These are phyloP conservation scores for Fusarium caatingaense DNA, from an alignment of 2,329 filamentous ascomycete genomes.

Conservation along the genomic window DNA sequence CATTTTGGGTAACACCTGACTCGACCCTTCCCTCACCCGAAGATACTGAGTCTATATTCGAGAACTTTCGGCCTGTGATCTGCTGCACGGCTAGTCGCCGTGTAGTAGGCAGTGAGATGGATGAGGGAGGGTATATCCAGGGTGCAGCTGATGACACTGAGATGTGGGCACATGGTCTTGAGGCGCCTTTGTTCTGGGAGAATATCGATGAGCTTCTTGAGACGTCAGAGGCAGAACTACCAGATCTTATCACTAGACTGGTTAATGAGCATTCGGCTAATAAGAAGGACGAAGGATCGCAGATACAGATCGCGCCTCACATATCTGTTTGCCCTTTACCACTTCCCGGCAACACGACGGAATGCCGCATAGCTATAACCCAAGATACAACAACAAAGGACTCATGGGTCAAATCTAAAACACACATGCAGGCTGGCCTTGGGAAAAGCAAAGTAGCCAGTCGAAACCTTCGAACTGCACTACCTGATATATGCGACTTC, in stretches of 20 bases:
- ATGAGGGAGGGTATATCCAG: constrained; percentile 82
- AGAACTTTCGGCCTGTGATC: constrained; percentile 76
- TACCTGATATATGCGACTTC: constrained; percentile 72
- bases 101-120: constrained; percentile 72
- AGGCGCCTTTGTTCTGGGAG: constrained; percentile 82
- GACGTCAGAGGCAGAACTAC: constrained; percentile 73
- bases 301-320: constrained; percentile 50
- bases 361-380: constrained; percentile 58
- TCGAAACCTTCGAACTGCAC: constrained; percentile 79
- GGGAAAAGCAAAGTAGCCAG: constrained; percentile 81
- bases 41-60: constrained; percentile 55
- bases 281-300: constrained; percentile 11
- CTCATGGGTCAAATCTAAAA: constrained; percentile 52
- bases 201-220: constrained; percentile 70
- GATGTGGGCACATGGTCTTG: constrained; percentile 88
- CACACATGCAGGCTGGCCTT: constrained; percentile 69
- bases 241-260: constrained; percentile 60
- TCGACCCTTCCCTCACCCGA: constrained; percentile 59
- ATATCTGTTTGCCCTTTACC: constrained; percentile 54
- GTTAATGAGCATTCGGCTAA: constrained; percentile 49
- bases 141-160: constrained; percentile 96
- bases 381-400: constrained; percentile 59
- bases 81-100: constrained; percentile 87
- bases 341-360: constrained; percentile 27
- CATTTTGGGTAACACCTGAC: constrained; percentile 83